Conservation (phyloP, 129 eudicot genomes). For the Centrapalus pauciflorus region DNA sequence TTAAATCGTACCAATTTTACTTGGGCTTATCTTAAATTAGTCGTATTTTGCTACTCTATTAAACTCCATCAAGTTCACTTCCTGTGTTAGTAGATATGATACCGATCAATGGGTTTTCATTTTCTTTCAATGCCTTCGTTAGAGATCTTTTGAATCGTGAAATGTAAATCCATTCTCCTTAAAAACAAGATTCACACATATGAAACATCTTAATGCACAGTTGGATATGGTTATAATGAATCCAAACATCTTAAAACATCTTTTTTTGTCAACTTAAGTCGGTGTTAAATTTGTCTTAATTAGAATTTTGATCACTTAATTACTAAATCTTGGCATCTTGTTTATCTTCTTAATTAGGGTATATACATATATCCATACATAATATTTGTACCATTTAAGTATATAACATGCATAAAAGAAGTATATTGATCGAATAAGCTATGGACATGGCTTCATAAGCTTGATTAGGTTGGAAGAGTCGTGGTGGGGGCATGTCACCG, state of each 20-base stretch:
- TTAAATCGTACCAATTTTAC: neutral
- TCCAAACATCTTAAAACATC: no score
- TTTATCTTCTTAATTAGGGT: neutral
- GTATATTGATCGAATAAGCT: neutral
- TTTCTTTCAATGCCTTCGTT: neutral
- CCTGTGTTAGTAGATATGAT: neutral
- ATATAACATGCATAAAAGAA: no score
- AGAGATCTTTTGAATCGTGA: constrained; percentile 4
- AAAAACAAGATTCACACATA: neutral
- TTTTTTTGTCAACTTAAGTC: no score
- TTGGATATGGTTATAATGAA: neutral
- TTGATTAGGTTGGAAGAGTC: neutral
- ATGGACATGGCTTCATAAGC: neutral
- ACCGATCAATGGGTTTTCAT: neutral
- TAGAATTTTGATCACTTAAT: no score
- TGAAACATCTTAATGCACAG: neutral
- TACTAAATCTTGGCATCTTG: neutral
- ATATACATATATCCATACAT: neutral
- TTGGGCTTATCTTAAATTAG: neutral
- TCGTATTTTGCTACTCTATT: neutral
- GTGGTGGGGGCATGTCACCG: neutral
- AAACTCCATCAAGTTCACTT: neutral
- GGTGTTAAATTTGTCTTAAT: no score
- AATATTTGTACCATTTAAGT: neutral
- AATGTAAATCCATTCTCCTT: neutral